Evolutionary conservation across 495 filamentous ascomycete genomes (phyloP).

Genomic region (Aspergillus ellipticus): DNA sequence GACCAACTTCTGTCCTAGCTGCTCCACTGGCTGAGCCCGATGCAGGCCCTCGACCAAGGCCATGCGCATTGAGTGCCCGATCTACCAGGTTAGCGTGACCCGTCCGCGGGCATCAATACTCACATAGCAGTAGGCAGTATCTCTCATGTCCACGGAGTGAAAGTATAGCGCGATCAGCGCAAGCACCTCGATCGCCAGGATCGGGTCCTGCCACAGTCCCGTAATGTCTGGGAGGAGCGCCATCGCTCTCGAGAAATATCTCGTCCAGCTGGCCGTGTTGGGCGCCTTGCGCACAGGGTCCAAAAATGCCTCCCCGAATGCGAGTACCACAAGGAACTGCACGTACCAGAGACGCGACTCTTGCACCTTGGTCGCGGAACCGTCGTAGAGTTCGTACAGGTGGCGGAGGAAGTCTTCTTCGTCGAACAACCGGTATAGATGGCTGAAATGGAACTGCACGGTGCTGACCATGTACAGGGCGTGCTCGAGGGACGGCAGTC

Average conservation of each 20-base stretch:
- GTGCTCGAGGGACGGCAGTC: slow-evolving; percentile 28
- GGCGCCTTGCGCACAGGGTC: slow-evolving; percentile 17
- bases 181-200: slow-evolving; percentile 27
- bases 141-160: slow-evolving; percentile 31
- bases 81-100: slow-evolving; percentile 13
- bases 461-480: slow-evolving; percentile 29
- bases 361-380: slow-evolving; percentile 15
- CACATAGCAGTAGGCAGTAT: slow-evolving; percentile 30
- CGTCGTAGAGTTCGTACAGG: slow-evolving; percentile 25
- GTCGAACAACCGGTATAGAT: slow-evolving; percentile 30
- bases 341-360: slow-evolving; percentile 30
- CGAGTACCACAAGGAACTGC: slow-evolving; percentile 31
- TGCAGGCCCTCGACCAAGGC: slow-evolving; percentile 28
- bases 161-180: slow-evolving; percentile 28
- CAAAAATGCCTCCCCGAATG: slow-evolving; percentile 31
- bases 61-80: slow-evolving; percentile 35
- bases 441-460: slow-evolving; percentile 29
- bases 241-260: slow-evolving; percentile 30
- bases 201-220: slow-evolving; percentile 26
- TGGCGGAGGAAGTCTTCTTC: slow-evolving; percentile 27
- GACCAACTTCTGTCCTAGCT: slow-evolving; percentile 20
- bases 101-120: neutral
- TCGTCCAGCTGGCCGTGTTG: slow-evolving; percentile 20
- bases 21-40: slow-evolving; percentile 24
- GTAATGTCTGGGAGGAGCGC: slow-evolving; percentile 30